These are phyloP conservation scores for Cnidoscolus chayamansa DNA, from an alignment of 441 rosid species.

Conservation along the genomic window DNA sequence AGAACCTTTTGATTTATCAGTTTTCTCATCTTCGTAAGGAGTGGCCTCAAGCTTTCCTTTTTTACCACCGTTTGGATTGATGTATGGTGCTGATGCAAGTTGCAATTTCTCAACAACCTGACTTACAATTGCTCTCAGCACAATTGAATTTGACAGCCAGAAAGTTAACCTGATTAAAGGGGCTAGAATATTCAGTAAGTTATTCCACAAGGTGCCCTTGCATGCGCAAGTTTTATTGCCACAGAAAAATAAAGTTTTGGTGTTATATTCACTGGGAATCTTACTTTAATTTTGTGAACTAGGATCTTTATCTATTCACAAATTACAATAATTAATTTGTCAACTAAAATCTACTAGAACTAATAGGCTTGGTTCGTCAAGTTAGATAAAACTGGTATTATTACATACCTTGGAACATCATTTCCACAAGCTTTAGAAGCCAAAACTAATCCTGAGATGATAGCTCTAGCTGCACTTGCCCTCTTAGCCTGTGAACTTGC, in stretches of 20 bases:
- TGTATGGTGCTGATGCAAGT: constrained; percentile 20
- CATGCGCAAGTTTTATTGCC: neutral
- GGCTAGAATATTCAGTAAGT: constrained; percentile 15
- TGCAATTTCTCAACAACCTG: constrained; percentile 40
- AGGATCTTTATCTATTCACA: too few relatives aligned
- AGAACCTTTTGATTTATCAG: constrained; percentile 13
- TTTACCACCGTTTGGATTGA: constrained; percentile 15
- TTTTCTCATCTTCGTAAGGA: constrained; percentile 17
- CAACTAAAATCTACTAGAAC: constrained; percentile 5
- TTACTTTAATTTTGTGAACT: neutral
- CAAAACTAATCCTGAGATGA: constrained; percentile 70
- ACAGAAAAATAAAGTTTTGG: neutral
- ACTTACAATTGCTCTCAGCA: constrained; percentile 63
- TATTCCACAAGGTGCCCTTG: neutral
- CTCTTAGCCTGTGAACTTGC: constrained; percentile 44
- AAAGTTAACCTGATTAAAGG: constrained; percentile 63
- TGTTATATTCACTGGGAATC: neutral
- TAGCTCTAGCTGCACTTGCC: constrained; percentile 74
- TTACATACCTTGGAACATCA: constrained; percentile 80
- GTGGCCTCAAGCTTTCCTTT: constrained; percentile 27
- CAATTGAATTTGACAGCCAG: constrained; percentile 84
- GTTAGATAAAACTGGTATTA: neutral
- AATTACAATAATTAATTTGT: too few relatives aligned
- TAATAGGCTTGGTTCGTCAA: constrained; percentile 3
- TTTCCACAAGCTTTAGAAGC: constrained; percentile 94